Percentiles rank a stretch among this genome's conserved stretches.
Conservation (phyloP, 805 yeast genomes). For the Pichia californica region DNA sequence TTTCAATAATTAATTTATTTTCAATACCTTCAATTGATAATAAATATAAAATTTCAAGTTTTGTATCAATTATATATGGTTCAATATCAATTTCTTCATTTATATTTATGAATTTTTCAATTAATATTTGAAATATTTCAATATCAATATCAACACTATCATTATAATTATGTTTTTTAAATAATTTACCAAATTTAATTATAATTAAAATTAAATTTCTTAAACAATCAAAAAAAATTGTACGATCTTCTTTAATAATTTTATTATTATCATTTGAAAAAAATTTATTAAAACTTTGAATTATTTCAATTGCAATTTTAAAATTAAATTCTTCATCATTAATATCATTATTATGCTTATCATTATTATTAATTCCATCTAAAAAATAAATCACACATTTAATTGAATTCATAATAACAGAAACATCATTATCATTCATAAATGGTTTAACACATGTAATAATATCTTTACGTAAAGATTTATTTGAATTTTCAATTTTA, state of each 20-base stretch:
- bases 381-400: slow-evolving; percentile 5
- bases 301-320: not conserved
- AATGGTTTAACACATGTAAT: slow-evolving; percentile 6
- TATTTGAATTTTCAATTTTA: not conserved
- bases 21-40: slow-evolving; percentile 41
- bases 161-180: not conserved
- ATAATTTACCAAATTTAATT: not conserved
- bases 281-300: not conserved
- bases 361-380: not conserved
- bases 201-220: slow-evolving; percentile 6
- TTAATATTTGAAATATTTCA: not conserved
- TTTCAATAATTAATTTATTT: not conserved
- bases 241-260: not conserved
- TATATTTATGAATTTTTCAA: not conserved
- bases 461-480: not conserved
- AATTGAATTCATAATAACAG: slow-evolving; percentile 4
- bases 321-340: not conserved
- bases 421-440: not conserved
- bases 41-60: slow-evolving; percentile 77
- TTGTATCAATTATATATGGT: slow-evolving; percentile 81
- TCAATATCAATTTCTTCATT: slow-evolving; percentile 52
- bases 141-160: too few relatives aligned
- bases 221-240: slow-evolving; percentile 4
- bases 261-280: not conserved
- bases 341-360: too few relatives aligned